Evolutionary conservation across 805 yeast species (phyloP), one percentile per base, ranked within the genome.

Genomic region (Candida qinlingensis): DNA sequence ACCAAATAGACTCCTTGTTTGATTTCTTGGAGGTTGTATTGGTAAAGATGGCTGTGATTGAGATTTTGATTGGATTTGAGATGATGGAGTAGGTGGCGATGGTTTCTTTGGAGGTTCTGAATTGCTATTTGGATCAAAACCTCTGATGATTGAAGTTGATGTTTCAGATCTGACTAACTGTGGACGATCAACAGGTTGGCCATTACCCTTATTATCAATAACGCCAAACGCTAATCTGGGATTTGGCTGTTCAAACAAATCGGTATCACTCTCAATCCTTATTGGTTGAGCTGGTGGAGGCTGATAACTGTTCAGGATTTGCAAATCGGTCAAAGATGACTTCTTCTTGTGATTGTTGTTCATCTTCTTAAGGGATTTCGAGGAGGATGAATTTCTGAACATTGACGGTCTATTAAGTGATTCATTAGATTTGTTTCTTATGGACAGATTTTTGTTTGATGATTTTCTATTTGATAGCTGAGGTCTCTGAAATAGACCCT

Each of bases 221-320:
- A 58, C 50, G 9, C 64, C 65, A 55, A 62, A 61, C 1, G 66
- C 63, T 46, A 56, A 58, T 39, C 58, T 51, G 38, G 66, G 66
- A 25, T 62, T 50, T 10, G 66, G 66, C 43, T 62, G 66, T 26
- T 62, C 62, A 38, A 47, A 61, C 7, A 57, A 29, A 41, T 60
- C 66, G 5, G 59, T 30, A 45, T 62, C 63, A 47, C 54, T 48
- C 30, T 45, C 51, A 28, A 48, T 41, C 13, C 36, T 37, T 13
- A 27, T 41, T 26, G 46, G 45, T 12, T 10, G 42, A 25, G 42
- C 31, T 31, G 34, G 35, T 33, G 8, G 34, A 31, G 34, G 8
- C 3, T 19, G 19, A 36, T 12, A n/a, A 12, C 3, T 36, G 38
- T 38, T 27, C 27, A 54, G 34, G 9, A 51, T 42, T 8, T 54